phyloP scores from a whole-genome alignment of 2,329 filamentous ascomycete species.

The Phaeosphaeriaceae sp. region DNA sequence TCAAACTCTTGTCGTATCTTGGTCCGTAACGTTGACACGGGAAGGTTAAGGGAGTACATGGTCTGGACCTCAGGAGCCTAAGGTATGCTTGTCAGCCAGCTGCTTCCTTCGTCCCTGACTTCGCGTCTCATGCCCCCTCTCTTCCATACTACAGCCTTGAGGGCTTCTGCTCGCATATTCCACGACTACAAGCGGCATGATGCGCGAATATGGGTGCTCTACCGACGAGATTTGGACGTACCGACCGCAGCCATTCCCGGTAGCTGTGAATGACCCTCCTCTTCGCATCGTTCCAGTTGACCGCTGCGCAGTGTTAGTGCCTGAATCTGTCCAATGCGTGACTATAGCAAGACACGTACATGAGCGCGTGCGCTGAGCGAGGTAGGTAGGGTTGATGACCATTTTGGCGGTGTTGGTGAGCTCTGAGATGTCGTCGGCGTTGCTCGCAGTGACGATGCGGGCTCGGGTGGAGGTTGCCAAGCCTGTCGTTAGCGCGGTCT shows the following conservation, averaged over 20 bases:
- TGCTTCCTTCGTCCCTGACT: neutral
- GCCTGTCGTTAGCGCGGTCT: constrained; percentile 33
- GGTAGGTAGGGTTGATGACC: constrained; percentile 89
- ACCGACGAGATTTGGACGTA: no score
- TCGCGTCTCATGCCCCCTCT: neutral
- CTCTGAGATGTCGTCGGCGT: constrained; percentile 27
- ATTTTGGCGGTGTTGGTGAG: constrained; percentile 59
- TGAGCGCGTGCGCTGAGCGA: constrained; percentile 67
- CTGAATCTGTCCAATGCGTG: constrained; percentile 21
- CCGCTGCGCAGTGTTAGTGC: constrained; percentile 63
- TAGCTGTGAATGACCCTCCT: constrained; percentile 87
- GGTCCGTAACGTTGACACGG: constrained; percentile 85
- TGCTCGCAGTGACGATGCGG: constrained; percentile 39
- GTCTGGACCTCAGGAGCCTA: constrained; percentile 96
- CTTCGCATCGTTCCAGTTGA: constrained; percentile 89
- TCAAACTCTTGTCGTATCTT: constrained; percentile 98
- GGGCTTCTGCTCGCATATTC: no score
- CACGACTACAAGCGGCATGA: no score
- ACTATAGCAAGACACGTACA: constrained; percentile 47
- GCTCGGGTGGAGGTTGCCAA: constrained; percentile 42
- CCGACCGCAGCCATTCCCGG: constrained; percentile 93
- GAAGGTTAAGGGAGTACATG: constrained; percentile 94
- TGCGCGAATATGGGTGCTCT: neutral
- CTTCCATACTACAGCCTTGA: no score
- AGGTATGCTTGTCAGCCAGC: constrained; percentile 14